Evolutionary conservation across 352 stramenopile genomes (phyloP), one percentile per base, ranked within the genome.

Genomic region (Globisporangium spinosum): DNA sequence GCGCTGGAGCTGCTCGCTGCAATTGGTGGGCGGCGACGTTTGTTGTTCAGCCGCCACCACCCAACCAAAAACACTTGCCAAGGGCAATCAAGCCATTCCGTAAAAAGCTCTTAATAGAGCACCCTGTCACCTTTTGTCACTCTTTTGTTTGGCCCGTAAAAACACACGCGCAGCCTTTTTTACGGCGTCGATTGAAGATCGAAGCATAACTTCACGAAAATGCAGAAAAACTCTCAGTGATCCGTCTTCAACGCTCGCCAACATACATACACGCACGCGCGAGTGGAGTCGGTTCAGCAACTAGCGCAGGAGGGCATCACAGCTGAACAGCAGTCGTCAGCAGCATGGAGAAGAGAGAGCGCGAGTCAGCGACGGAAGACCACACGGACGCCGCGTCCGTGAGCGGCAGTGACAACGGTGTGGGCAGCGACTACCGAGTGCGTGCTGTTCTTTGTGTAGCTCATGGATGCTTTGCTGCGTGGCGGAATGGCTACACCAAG

Each of bases 401-500:
- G 10, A 74, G 70, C 62, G 76, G 76, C 67, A 86, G 80, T 58
- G 73, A 78, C n/a, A 70, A 81, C 22, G 69, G 51, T 27, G 40
- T 70, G 2, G 65, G 72, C 6, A 68, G 58, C n/a, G 71, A 79
- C 70, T 90, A 89, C 63, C 76, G 78, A 27, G 82, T 90, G 51
- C 58, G 80, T 71, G 20, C 12, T 38, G 6, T 38, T 20, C 2
- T 43, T 23, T 56, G n/a, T 38, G 32, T 9, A 38, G 4, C 25
- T 17, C 7, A 6, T 25, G 12, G 10, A 27, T 55, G 27, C n/a
- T 7, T 34, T 34, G 27, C 4, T 29, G 13, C 22, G 27, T 34
- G 9, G 51, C 58, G 9, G 22, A 61, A 49, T n/a, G 17, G 40
- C 40, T 49, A 22, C 40, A 49, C 13, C 29, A 32, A 32, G 4